Evolutionary conservation across 2,329 filamentous ascomycete species (phyloP).

Genomic region (Diaporthe velutina): DNA sequence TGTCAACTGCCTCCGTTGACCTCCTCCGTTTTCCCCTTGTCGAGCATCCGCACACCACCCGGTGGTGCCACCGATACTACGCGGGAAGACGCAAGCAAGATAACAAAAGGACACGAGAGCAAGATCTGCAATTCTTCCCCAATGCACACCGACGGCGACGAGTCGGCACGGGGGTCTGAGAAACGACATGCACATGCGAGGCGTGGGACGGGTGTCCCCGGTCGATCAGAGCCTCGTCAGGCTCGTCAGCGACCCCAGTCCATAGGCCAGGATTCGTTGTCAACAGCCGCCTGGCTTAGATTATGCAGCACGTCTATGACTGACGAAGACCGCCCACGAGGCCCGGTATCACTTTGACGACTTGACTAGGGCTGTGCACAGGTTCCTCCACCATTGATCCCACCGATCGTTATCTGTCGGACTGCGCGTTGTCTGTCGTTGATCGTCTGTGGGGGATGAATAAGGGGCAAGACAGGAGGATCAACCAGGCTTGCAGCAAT

Average conservation of each 20-base stretch:
- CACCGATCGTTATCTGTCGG: slow-evolving; percentile 27
- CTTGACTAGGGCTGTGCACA: neutral
- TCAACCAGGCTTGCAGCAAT: slow-evolving; percentile 16
- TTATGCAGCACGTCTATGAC: neutral
- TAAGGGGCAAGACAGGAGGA: slow-evolving; percentile 17
- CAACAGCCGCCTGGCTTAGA: slow-evolving; percentile 16
- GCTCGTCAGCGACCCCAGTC: slow-evolving; percentile 6
- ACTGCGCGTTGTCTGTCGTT: slow-evolving; percentile 3
- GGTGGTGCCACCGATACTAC: slow-evolving; percentile 1
- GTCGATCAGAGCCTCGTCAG: slow-evolving; percentile 24
- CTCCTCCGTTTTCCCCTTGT: neutral
- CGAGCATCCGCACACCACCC: neutral
- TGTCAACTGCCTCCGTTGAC: neutral
- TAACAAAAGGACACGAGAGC: slow-evolving; percentile 1
- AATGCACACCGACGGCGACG: neutral
- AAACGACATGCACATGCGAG: slow-evolving; percentile 7
- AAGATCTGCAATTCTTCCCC: neutral
- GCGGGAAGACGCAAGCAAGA: neutral
- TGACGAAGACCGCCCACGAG: slow-evolving; percentile 15
- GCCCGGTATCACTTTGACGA: slow-evolving; percentile 18
- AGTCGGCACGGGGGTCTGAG: neutral
- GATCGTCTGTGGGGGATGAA: slow-evolving; percentile 25
- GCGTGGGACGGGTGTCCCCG: slow-evolving; percentile 8
- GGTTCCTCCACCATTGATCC: slow-evolving; percentile 11
- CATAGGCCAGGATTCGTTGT: neutral